phyloP scores from a whole-genome alignment of 192 early-diverging fungal genomes.

The Podochytrium sp. region DNA sequence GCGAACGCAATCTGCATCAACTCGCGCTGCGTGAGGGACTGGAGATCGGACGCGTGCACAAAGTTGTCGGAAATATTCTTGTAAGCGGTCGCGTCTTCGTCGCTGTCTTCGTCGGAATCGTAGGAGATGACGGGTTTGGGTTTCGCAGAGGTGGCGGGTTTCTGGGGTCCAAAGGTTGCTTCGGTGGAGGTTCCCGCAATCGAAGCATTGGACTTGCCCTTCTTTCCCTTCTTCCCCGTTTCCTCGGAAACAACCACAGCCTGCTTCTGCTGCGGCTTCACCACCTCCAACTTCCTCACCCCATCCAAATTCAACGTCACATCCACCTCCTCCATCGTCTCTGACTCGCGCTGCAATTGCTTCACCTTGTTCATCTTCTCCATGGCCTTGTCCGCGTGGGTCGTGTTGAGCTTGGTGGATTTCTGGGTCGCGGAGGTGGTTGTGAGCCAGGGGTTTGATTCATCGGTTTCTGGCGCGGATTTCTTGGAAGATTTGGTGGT shows the following conservation, averaged over 20 bases:
- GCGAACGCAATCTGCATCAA: conserved; percentile 94
- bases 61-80: conserved; percentile 38
- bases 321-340: conserved; percentile 53
- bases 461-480: conserved; percentile 33
- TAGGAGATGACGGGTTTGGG: conserved; percentile 13
- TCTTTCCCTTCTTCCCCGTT: neutral
- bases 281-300: conserved; percentile 56
- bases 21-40: conserved; percentile 74
- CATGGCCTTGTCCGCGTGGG: conserved; percentile 64
- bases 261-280: neutral
- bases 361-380: conserved; percentile 69
- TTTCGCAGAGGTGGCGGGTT: neutral
- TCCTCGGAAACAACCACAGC: neutral
- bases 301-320: conserved; percentile 75
- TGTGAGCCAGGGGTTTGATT: conserved; percentile 80
- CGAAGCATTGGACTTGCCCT: neutral
- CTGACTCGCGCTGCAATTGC: conserved; percentile 54
- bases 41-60: conserved; percentile 52
- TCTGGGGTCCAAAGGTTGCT: neutral
- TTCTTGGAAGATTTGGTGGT: neutral
- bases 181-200: conserved; percentile 15
- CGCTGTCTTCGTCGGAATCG: conserved; percentile 48
- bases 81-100: conserved; percentile 21
- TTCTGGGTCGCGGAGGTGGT: conserved; percentile 53
- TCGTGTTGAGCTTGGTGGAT: conserved; percentile 57